Percentiles rank a stretch among this genome's conserved stretches.
These are phyloP conservation scores for Coccinonectria pachysandricola DNA, from an alignment of 2,329 filamentous ascomycete genomes.

Conservation along the genomic window DNA sequence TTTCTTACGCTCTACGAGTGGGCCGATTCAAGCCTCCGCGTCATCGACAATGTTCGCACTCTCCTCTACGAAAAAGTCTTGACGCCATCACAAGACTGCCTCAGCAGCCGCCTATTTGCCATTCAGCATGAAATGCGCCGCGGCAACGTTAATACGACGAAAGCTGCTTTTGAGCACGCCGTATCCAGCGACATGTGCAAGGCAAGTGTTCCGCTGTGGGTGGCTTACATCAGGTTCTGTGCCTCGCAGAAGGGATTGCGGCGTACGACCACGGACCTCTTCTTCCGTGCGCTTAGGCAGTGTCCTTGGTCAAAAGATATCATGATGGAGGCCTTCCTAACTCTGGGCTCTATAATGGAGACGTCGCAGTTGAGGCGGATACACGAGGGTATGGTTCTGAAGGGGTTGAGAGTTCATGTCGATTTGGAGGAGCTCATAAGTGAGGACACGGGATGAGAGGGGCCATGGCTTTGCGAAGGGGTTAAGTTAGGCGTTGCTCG, in stretches of 20 bases:
- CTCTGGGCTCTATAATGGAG: slow-evolving; percentile 33
- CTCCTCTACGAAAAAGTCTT: slow-evolving; percentile 47
- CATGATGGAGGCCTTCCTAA: slow-evolving; percentile 41
- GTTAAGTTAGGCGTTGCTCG: background rate
- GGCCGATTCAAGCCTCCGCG: slow-evolving; percentile 59
- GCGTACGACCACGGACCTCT: slow-evolving; percentile 34
- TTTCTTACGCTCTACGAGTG: slow-evolving; percentile 65
- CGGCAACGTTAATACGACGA: slow-evolving; percentile 39
- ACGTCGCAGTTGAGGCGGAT: slow-evolving; percentile 38
- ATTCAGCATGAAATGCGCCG: slow-evolving; percentile 39
- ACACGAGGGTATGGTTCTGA: slow-evolving; percentile 36
- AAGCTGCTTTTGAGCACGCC: slow-evolving; percentile 42
- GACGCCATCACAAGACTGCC: slow-evolving; percentile 26
- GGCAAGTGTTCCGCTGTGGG: slow-evolving; percentile 36
- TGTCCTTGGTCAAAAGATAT: slow-evolving; percentile 41
- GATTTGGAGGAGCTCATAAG: slow-evolving; percentile 40
- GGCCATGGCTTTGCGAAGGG: slow-evolving; percentile 4
- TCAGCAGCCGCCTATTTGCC: slow-evolving; percentile 37
- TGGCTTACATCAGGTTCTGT: slow-evolving; percentile 39
- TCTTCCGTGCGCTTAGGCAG: slow-evolving; percentile 35
- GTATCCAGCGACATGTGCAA: slow-evolving; percentile 30
- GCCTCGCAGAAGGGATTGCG: slow-evolving; percentile 26
- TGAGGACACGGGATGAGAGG: slow-evolving; percentile 17
- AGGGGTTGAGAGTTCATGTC: slow-evolving; percentile 39
- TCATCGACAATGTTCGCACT: slow-evolving; percentile 67